Evolutionary conservation across 2,329 filamentous ascomycete genomes (phyloP), one percentile per base, ranked within the genome.

Genomic region (Diaporthe vexans): DNA sequence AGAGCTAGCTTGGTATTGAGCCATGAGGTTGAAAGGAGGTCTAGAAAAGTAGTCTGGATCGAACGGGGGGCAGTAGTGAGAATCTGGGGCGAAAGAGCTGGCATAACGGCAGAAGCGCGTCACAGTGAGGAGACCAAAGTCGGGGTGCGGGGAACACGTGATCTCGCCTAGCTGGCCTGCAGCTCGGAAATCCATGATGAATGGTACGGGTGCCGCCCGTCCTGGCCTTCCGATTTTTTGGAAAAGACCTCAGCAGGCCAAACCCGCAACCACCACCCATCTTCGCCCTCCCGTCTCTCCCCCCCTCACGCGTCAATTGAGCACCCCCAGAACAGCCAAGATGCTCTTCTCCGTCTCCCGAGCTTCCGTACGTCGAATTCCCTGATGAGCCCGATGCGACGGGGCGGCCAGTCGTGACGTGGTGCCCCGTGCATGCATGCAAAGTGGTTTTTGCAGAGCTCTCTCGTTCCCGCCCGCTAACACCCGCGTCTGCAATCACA

Each of bases 321-420:
- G 84, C 86, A 86, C 84, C 83, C 83, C 78, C 82, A 82, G 80
- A 79, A 78, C 78, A 82, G 84, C 77, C 85, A 90, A 85, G 80
- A 91, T 91, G 89, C 85, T 91, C 84, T 83, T 82, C 80, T 87
- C 88, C 83, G 82, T 90, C 76, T 86, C 87, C 81, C 85, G 89
- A 85, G 85, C 84, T 82, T 86, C 89, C 84, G 90, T 91, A 87
- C 79, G 88, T 86, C 71, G 63, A 51, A 10, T 48, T 76, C 37
- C 37, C 24, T 68, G 63, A 68, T 68, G 63, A 68, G 63, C 72
- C 35, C 56, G n/a, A n/a, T 21, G 29, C 52, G 37, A 52, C 68
- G 59, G 40, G 40, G 7, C 8, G 8, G 33, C 19, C 19, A 4
- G 29, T 48, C 15, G 13, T 35, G 54, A 19, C 46, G 46, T 51